Base-by-base conservation (phyloP, 345 rosid genomes). In the Arabis hirsuta region DNA sequence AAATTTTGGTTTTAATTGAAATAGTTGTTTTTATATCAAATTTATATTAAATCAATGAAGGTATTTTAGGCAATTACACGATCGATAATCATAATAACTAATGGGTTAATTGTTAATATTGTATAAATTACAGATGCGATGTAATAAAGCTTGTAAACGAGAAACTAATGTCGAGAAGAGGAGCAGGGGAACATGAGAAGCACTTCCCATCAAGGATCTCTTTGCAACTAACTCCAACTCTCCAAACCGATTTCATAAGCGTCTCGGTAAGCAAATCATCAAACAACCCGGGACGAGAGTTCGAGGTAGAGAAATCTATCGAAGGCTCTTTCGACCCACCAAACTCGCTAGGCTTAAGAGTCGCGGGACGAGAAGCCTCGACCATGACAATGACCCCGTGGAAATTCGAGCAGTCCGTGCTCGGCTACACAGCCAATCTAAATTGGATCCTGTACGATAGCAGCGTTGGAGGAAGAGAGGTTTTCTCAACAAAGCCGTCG, bases 401-500 rank as follows among this genome's bases (percentile, higher is more conserved):
- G 98, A 90, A 90, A 54, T 89, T 90, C 12, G 97, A 93, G 83
- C 86, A 87, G 68, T 87, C 96, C 0, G 89, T 88, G 2, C 60
- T 62, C 20, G 96, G 94, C 8, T 87, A 87, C 56, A 82, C 88
- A 1, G 84, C 86, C n/a, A 77, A 60, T 27, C 45, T 90, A 69
- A 86, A 85, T 69, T 93, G 98, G 96, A 88, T 84, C 63, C 86
- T 90, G 51, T 94, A 93, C 6, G 98, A 93, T 44, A 84, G 82
- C 41, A 85, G 82, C 29, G 65, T 51, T 47, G 90, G 89, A 24
- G 97, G 98, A 36, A 68, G 87, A 63, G 98, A 93, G 77, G 90
- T 93, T 9, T 84, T 84, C 65, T 83, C 98, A 1, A 81, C 90
- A 9, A 89, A 73, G 59, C 98, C 98, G 3, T 86, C 96, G 0